phyloP scores from a whole-genome alignment of 805 yeast genomes.

The Pichia membranifaciens region DNA sequence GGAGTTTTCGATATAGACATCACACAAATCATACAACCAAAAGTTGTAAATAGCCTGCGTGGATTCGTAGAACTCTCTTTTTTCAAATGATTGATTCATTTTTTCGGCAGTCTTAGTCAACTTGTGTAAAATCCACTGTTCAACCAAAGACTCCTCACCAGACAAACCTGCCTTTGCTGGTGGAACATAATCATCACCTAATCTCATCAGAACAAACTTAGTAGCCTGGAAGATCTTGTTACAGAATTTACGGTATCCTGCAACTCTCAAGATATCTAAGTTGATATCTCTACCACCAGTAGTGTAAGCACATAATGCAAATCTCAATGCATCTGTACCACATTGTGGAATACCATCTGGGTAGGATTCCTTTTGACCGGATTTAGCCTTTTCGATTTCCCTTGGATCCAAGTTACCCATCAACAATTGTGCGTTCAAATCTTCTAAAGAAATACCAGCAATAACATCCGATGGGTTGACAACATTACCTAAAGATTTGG shows the following conservation, averaged over 20 bases:
- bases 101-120: conserved; percentile 62
- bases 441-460: conserved; percentile 74
- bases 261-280: conserved; percentile 91
- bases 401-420: conserved; percentile 84
- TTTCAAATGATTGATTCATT: conserved; percentile 63
- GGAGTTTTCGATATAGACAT: conserved; percentile 96
- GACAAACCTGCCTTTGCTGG: conserved; percentile 54
- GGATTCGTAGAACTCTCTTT: conserved; percentile 83
- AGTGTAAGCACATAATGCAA: conserved; percentile 96
- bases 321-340: conserved; percentile 98
- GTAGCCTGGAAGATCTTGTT: conserved; percentile 99
- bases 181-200: conserved; percentile 85
- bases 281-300: conserved; percentile 99
- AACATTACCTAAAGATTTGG: conserved; percentile 95
- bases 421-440: conserved; percentile 68
- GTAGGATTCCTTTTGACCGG: conserved; percentile 83
- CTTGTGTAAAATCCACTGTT: conserved; percentile 93
- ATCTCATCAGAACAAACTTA: conserved; percentile 87
- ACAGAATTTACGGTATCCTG: conserved; percentile 98
- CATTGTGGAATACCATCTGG: conserved; percentile 98
- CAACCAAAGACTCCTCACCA: conserved; percentile 86
- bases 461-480: conserved; percentile 95
- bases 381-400: conserved; percentile 80
- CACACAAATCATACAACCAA: conserved; percentile 94
- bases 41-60: conserved; percentile 85